Evolutionary conservation across 2,329 filamentous ascomycete species (phyloP), one percentile per base, ranked within the genome.

Genomic region (Hypoxylon sp.): DNA sequence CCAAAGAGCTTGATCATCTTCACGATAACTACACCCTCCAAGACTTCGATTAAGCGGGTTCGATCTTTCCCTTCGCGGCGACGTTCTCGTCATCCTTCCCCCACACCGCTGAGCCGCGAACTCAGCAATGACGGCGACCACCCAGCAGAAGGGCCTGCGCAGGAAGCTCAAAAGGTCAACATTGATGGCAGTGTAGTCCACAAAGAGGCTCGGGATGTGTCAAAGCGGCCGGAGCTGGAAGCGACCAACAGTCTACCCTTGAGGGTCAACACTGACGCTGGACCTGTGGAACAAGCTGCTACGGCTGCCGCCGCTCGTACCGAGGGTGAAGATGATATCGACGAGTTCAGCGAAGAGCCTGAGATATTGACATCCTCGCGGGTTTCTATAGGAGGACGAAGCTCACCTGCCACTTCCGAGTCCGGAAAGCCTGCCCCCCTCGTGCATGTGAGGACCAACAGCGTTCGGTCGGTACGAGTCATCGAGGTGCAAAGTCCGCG

Each of bases 301-400:
- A 37, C 55, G 21, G 52, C 49, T 33, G 55, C 51, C 21, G 43
- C 46, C 9, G 41, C 45, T 2, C 60, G 54, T n/a, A 57, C 58
- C 21, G 60, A 67, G 33, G 48, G 48, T 29, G 63, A 64, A 46
- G 67, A 81, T 58, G 73, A 84, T 68, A 65, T 81, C 70, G 64
- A 83, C 64, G 72, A 86, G 63, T 75, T 85, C 77, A 70, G 84
- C 70, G 82, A 90, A 79, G 79, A 84, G 65, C 81, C 83, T 2
- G 77, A 85, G 64, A 83, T 86, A 24, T 62, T 86, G 51, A 86
- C 81, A 0, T 84, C 83, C 0, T 79, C 83, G 3, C 77, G 83
- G 29, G 76, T 86, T 7, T 86, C 83, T 3, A 78, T 85, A 21
- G 77, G 78, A 24, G 81, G 81, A 27, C 78, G 79, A 62, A 77